Percentiles rank a stretch among this genome's conserved stretches.
phyloP scores from a whole-genome alignment of 352 stramenopile species.

The Saprolegnia diclina region DNA sequence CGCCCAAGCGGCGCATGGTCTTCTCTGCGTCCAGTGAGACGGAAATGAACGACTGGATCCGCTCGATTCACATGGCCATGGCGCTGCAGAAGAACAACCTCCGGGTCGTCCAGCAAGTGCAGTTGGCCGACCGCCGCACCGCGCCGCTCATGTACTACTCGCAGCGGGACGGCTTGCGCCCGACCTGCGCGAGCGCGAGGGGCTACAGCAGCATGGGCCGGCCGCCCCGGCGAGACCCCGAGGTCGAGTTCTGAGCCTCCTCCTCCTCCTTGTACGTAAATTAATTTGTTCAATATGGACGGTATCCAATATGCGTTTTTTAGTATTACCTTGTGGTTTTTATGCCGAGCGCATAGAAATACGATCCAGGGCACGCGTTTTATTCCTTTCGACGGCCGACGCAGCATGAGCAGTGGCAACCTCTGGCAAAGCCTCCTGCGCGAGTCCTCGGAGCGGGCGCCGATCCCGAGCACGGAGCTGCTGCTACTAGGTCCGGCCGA shows the following conservation, averaged over 20 bases:
- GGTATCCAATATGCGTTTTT: no score
- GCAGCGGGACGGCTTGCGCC: neutral
- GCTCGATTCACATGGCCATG: constrained; percentile 6
- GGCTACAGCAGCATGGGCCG: no score
- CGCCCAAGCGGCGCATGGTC: constrained; percentile 20
- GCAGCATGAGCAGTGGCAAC: constrained; percentile 33
- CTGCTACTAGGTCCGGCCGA: constrained; percentile 65
- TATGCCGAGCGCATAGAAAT: no score
- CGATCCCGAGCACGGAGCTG: constrained; percentile 59
- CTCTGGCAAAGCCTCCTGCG: constrained; percentile 82
- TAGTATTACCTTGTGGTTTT: no score
- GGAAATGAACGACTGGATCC: constrained; percentile 21
- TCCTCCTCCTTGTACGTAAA: neutral
- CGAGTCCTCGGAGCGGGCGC: constrained; percentile 69
- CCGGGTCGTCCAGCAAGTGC: neutral
- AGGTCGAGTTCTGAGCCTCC: neutral
- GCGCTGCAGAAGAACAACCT: neutral
- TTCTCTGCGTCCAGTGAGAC: constrained; percentile 7
- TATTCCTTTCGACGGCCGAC: neutral
- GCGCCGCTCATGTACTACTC: neutral
- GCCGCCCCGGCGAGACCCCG: no score
- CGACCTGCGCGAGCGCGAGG: no score
- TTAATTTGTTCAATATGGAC: neutral
- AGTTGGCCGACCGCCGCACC: neutral
- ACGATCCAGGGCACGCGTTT: neutral